Conservation (phyloP, 202 grass and related monocot species). For the Zizania palustris region DNA sequence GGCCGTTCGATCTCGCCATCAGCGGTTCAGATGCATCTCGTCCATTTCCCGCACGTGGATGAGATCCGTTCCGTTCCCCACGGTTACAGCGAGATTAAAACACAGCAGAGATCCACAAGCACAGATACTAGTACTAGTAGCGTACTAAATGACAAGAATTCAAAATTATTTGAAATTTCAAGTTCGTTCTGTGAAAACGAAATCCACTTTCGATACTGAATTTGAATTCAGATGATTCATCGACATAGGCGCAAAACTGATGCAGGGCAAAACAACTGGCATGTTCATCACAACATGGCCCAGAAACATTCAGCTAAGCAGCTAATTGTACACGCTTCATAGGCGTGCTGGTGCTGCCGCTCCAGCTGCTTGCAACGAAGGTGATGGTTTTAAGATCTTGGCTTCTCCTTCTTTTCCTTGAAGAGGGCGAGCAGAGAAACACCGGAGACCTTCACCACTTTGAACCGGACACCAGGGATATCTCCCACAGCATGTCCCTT, state of each 20-base stretch:
- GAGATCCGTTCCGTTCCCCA: neutral
- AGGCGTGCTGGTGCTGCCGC: neutral
- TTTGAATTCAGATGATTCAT: constrained; percentile 35
- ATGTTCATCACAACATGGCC: constrained; percentile 27
- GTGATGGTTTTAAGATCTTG: constrained; percentile 45
- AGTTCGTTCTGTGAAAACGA: neutral
- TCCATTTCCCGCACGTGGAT: too few species aligned
- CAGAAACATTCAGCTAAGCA: neutral
- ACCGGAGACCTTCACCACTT: constrained; percentile 67
- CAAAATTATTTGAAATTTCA: neutral
- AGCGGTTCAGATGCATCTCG: neutral
- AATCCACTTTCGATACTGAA: neutral
- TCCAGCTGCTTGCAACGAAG: neutral
- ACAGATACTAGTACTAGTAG: neutral
- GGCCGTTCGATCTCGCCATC: neutral
- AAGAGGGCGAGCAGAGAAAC: constrained; percentile 72
- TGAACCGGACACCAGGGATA: constrained; percentile 70
- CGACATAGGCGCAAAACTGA: neutral
- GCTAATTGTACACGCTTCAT: neutral
- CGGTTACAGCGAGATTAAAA: neutral
- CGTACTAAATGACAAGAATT: neutral
- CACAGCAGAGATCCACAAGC: neutral
- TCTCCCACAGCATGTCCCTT: constrained; percentile 72
- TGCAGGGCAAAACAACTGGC: neutral
- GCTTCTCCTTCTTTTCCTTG: constrained; percentile 86